phyloP scores from a whole-genome alignment of 805 yeast genomes.

The Spathaspora arborariae region DNA sequence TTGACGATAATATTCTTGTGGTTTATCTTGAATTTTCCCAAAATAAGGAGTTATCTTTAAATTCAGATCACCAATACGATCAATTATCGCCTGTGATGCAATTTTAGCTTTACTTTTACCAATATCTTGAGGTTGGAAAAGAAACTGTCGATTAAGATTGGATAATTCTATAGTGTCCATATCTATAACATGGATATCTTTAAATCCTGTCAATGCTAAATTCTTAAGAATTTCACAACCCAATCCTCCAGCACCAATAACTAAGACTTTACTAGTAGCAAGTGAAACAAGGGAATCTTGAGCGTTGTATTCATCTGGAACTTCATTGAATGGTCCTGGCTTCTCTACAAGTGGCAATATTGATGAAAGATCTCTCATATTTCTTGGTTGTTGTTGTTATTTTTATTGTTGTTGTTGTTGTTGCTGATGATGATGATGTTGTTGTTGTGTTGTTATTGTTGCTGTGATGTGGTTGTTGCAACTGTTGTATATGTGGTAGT shows the following conservation, averaged over 20 bases:
- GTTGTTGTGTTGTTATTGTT: no score
- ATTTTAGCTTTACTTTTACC: constrained; percentile 65
- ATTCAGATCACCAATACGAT: constrained; percentile 35
- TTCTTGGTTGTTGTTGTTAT: neutral
- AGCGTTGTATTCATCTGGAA: constrained; percentile 28
- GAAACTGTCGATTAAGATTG: constrained; percentile 71
- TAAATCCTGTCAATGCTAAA: constrained; percentile 66
- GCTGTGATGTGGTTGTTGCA: no score
- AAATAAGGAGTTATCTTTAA: constrained; percentile 55
- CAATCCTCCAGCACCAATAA: constrained; percentile 79
- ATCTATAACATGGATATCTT: constrained; percentile 63
- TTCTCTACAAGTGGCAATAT: constrained; percentile 15
- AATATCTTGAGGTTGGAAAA: constrained; percentile 58
- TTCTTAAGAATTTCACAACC: constrained; percentile 80
- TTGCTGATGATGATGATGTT: no score
- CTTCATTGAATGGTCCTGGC: constrained; percentile 39
- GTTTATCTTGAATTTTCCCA: constrained; percentile 58
- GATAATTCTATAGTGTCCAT: constrained; percentile 83
- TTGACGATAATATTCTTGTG: constrained; percentile 56
- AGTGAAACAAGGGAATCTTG: constrained; percentile 21
- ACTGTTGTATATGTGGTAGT: no score
- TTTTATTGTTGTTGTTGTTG: neutral
- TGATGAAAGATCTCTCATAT: constrained; percentile 20
- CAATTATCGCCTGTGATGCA: constrained; percentile 55
- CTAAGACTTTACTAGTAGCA: constrained; percentile 24